Evolutionary conservation across 495 filamentous ascomycete genomes (phyloP).

Genomic region (Hypoxylon fuscum): DNA sequence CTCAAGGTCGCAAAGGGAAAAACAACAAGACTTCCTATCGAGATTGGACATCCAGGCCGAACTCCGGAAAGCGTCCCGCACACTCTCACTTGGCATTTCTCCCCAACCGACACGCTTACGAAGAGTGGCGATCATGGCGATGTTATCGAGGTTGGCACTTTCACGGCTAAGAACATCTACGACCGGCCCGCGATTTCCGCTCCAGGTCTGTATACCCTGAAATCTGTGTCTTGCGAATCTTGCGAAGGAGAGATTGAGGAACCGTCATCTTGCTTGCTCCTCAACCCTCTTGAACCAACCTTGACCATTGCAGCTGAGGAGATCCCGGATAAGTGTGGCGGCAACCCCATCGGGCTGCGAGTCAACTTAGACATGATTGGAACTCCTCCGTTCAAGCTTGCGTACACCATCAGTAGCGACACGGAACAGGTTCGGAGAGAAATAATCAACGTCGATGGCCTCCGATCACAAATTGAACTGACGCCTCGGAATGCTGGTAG

Average conservation of each 20-base stretch:
- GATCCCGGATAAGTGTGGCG: constrained; percentile 92
- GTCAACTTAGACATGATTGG: constrained; percentile 89
- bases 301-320: constrained; percentile 76
- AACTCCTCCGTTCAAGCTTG: constrained; percentile 84
- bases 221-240: constrained; percentile 76
- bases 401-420: constrained; percentile 73
- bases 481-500: constrained; percentile 83
- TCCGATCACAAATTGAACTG: constrained; percentile 82
- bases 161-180: constrained; percentile 58
- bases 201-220: constrained; percentile 85
- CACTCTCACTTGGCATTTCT: constrained; percentile 73
- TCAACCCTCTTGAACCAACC: constrained; percentile 89
- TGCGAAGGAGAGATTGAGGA: constrained; percentile 91
- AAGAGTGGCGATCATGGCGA: constrained; percentile 70
- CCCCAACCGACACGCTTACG: constrained; percentile 69
- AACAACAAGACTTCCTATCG: constrained; percentile 72
- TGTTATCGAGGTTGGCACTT: constrained; percentile 60
- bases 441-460: constrained; percentile 64
- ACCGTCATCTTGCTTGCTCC: constrained; percentile 86
- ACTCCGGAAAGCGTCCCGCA: constrained; percentile 64
- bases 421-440: constrained; percentile 55
- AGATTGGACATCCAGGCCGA: constrained; percentile 69
- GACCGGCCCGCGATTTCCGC: constrained; percentile 69
- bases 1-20: constrained; percentile 81
- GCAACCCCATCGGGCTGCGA: constrained; percentile 86